Percentiles rank a stretch among this genome's conserved stretches.
Evolutionary conservation across 495 filamentous ascomycete genomes (phyloP).

Genomic region (Penicillium macrosclerotiorum): DNA sequence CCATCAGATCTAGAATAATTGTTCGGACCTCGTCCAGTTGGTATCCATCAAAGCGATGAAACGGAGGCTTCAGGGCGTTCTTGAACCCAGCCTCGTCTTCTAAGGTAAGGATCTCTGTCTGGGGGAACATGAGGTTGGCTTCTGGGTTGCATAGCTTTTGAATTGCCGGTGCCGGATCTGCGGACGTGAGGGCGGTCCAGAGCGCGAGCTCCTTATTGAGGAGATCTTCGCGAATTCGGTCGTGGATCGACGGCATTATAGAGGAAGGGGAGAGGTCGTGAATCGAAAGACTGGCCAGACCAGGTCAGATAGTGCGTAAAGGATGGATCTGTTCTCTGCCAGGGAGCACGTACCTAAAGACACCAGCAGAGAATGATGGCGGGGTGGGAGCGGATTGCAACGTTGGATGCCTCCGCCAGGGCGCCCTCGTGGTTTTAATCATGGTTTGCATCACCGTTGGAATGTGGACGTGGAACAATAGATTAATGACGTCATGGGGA

Average conservation of each 20-base stretch:
- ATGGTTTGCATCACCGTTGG: not conserved
- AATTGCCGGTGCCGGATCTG: slow-evolving; percentile 40
- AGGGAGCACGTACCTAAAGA: too few species aligned
- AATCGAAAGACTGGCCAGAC: too few species aligned
- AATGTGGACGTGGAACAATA: slow-evolving; percentile 1
- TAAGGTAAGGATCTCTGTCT: slow-evolving; percentile 34
- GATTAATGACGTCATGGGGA: slow-evolving; percentile 25
- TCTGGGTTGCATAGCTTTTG: slow-evolving; percentile 36
- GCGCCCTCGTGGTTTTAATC: slow-evolving; percentile 5
- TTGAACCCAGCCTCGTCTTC: slow-evolving; percentile 27
- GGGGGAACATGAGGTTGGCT: slow-evolving; percentile 40
- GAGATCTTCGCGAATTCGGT: slow-evolving; percentile 44
- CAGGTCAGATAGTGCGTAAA: too few species aligned
- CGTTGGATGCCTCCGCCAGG: not conserved
- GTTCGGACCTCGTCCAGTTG: slow-evolving; percentile 37
- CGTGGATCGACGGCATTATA: slow-evolving; percentile 42
- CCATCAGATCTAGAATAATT: slow-evolving; percentile 48
- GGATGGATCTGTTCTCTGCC: too few species aligned
- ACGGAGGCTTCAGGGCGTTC: slow-evolving; percentile 33
- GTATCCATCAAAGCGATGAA: slow-evolving; percentile 45
- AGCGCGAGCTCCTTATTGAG: slow-evolving; percentile 38
- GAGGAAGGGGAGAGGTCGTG: not conserved
- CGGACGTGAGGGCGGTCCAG: slow-evolving; percentile 46
- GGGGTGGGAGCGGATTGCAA: too few species aligned
- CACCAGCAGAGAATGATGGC: too few species aligned